Conservation (phyloP, 192 early-diverging fungal species). For the Pilobolus umbonatus region DNA sequence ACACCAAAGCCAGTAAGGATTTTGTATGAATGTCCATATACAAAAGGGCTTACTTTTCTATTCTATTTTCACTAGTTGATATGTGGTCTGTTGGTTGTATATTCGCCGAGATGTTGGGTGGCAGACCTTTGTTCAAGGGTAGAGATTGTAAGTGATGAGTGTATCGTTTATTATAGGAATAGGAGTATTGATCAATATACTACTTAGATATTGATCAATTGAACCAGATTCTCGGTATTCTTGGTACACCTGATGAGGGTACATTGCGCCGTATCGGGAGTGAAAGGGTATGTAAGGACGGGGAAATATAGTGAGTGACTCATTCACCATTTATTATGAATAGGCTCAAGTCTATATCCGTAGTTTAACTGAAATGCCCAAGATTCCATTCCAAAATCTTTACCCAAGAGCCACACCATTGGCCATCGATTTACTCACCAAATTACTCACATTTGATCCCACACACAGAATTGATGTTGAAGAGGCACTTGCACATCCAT, state of each 20-base stretch:
- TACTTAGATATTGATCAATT: slow-evolving; percentile 79
- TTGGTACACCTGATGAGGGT: slow-evolving; percentile 78
- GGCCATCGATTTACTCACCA: slow-evolving; percentile 85
- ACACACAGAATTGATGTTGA: slow-evolving; percentile 84
- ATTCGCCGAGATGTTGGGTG: slow-evolving; percentile 86
- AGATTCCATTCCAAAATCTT: slow-evolving; percentile 70
- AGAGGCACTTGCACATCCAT: slow-evolving; percentile 89
- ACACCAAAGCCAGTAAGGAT: slow-evolving; percentile 81
- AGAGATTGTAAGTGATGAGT: slow-evolving; percentile 53
- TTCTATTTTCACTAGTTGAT: slow-evolving; percentile 47
- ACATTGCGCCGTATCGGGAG: slow-evolving; percentile 69
- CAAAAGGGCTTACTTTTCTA: neutral
- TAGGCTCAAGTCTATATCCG: slow-evolving; percentile 86
- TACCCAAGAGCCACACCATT: slow-evolving; percentile 82
- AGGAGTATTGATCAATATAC: slow-evolving; percentile 28
- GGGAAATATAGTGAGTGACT: neutral
- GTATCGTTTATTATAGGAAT: neutral
- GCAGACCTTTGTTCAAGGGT: slow-evolving; percentile 84
- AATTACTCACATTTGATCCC: slow-evolving; percentile 86
- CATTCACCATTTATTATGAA: neutral
- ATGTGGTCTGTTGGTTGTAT: slow-evolving; percentile 96
- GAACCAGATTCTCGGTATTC: slow-evolving; percentile 80
- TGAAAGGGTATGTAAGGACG: slow-evolving; percentile 40
- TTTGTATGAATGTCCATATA: neutral
- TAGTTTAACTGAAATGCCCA: slow-evolving; percentile 76